A percentile compares a stretch with the other conserved stretches of the same genome.
These are phyloP conservation scores for Clitoria ternatea DNA, from an alignment of 306 rosid species.

Conservation along the genomic window DNA sequence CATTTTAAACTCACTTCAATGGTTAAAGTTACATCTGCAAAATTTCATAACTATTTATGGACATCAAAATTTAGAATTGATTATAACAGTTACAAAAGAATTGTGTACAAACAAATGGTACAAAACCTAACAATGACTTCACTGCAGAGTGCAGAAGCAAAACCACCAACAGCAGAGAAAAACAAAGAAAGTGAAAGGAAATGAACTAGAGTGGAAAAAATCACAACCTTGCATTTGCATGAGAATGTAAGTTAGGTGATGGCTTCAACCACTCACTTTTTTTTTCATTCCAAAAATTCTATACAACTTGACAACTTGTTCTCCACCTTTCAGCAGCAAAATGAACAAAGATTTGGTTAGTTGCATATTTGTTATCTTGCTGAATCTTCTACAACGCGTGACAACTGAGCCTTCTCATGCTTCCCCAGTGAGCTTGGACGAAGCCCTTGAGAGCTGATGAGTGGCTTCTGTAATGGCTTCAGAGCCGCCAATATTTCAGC, in stretches of 20 bases:
- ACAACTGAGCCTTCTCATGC: constrained; percentile 34
- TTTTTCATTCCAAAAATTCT: constrained; percentile 37
- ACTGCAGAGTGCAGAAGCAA: constrained; percentile 29
- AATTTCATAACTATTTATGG: constrained; percentile 25
- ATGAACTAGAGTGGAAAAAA: constrained; percentile 32
- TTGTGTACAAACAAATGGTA: constrained; percentile 52
- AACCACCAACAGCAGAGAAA: not conserved
- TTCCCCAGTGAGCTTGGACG: constrained; percentile 33
- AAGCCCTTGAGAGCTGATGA: constrained; percentile 48
- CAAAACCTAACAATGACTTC: constrained; percentile 47
- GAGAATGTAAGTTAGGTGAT: constrained; percentile 35
- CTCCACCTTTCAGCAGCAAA: constrained; percentile 30
- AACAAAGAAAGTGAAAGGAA: constrained; percentile 8
- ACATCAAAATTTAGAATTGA: constrained; percentile 38
- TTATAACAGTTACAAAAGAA: constrained; percentile 46
- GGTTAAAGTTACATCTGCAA: constrained; percentile 16
- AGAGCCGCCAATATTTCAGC: constrained; percentile 88
- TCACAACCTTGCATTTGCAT: constrained; percentile 44
- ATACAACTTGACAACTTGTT: constrained; percentile 50
- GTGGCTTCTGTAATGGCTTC: constrained; percentile 82
- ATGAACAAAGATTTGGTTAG: constrained; percentile 42
- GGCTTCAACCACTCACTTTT: constrained; percentile 40
- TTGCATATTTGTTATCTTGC: constrained; percentile 31
- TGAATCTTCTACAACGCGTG: constrained; percentile 38
- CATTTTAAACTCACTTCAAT: not conserved